Base-by-base conservation (phyloP, 2,329 filamentous ascomycete genomes). In the Magnaporthales sp. region DNA sequence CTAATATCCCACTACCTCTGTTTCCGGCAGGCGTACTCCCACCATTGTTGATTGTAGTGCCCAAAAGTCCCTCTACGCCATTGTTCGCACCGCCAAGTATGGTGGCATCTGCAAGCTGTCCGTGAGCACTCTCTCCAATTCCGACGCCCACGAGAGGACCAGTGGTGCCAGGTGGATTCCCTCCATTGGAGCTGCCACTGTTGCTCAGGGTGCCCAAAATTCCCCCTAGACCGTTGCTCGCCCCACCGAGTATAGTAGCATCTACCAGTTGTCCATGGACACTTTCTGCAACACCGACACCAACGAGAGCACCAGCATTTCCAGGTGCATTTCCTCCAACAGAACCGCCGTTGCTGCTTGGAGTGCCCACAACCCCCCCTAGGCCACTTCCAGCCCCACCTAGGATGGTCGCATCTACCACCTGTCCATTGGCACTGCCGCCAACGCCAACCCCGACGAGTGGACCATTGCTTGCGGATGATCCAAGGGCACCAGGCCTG, bases 21-120 rank as follows among this genome's bases (percentile, higher is more conserved):
- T 22, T 64, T 27, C 66, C 66, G n/a, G n/a, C n/a, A n/a, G n/a
- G n/a, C n/a, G 22, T 46, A 32, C n/a, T 51, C 38, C 38, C 38
- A 15, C 13, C 6, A 51, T 19, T 15, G 38, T 15, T 51, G 5
- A 19, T 51, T 19, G n/a, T 19, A 51, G 38, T 6, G n/a, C 38
- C 13, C n/a, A 15, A 19, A 15, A 51, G 13, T 51, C 38, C 38
- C 4, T 13, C 26, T 29, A 2, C 13, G 13, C 22, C 56, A 27
- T 26, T 15, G 22, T 29, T 60, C 26, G 56, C 24, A 26, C 56
- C 56, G 26, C 56, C 56, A 19, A 60, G 56, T 27, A 60, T 26
- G 15, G 56, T 60, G 19, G 56, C 56, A 27, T 60, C 56, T 27
- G 29, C 26, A 10, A 60, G 26, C 13, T 60, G 56, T 8, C 56